These are phyloP conservation scores for Galeopsis tetrahit DNA, from an alignment of 257 asterid genomes.

Conservation along the genomic window DNA sequence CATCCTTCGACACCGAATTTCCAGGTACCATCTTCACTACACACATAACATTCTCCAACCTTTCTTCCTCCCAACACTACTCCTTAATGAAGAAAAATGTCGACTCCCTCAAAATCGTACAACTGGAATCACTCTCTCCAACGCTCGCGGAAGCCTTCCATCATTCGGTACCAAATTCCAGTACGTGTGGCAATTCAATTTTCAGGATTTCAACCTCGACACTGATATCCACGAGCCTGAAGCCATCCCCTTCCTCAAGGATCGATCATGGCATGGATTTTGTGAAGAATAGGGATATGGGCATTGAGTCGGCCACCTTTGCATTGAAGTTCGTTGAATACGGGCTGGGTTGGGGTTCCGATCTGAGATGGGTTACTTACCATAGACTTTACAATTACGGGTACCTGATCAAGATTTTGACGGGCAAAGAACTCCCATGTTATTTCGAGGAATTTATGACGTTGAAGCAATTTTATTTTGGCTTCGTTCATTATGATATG, in stretches of 20 bases:
- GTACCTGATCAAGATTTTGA: not conserved
- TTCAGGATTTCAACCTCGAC: conserved; percentile 3
- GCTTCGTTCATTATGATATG: not conserved
- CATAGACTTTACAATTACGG: not conserved
- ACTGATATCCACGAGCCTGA: not conserved
- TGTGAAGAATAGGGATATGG: not conserved
- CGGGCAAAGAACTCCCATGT: not conserved
- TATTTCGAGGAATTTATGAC: not conserved
- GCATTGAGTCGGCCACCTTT: not conserved
- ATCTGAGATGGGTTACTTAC: not conserved
- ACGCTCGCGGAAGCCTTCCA: not conserved
- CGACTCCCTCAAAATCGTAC: conserved; percentile 9
- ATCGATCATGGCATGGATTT: conserved; percentile 9
- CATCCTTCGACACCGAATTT: conserved; percentile 3
- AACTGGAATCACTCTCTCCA: conserved; percentile 23
- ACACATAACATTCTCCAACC: not conserved
- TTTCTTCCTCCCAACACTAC: not conserved
- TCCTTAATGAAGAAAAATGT: conserved; percentile 14
- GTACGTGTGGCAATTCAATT: conserved; percentile 13
- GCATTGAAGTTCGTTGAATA: not conserved
- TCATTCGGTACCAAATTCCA: not conserved
- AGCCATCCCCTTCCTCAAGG: conserved; percentile 12
- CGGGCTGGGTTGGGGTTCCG: too few relatives aligned
- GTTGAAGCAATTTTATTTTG: not conserved
- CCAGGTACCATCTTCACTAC: conserved; percentile 7